Base-by-base conservation (phyloP, 768 basidiomycete genomes). In the Auriscalpium orientale region DNA sequence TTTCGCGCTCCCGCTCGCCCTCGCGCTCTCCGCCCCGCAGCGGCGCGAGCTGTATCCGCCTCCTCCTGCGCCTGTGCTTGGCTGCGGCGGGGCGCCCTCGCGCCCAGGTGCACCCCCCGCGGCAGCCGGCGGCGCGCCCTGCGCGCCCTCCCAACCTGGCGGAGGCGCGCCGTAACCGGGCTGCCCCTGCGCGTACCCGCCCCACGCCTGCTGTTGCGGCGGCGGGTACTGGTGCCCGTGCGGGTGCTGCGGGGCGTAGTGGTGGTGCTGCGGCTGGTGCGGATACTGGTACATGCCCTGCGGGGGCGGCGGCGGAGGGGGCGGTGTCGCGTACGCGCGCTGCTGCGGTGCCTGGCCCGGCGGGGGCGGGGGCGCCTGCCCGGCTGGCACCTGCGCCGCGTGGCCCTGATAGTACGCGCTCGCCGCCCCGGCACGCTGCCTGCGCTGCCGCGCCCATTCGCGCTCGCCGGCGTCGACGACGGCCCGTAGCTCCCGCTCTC, bases 391-490 rank as follows among this genome's bases (percentile, higher is more conserved):
- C 2, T 51, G 12, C 44, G 48, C 48, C 16, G 57, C 16, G 37
- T 58, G 51, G n/a, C 37, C 50, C 21, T 55, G 54, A 46, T 61
- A 61, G 49, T 61, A 61, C 28, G 56, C n/a, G 18, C 16, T 56
- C 2, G 60, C 53, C 2, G 60, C 55, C 58, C 55, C 1, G 33
- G n/a, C 12, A 20, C 51, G 8, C 46, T 38, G 28, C 40, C 49
- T 12, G 54, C 35, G 38, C 60, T 61, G 4, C 57, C 1, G 35
- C 58, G 60, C 22, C 54, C 60, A 4, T 38, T 45, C 4, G 60
- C 51, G 33, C 44, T 54, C 4, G 56, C 13, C 9, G 53, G 48
- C 22, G 57, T 34, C 1, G 56, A 48, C 7, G 22, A 56, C 0
- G 56, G 58, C 10, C 51, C 28, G 36, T 57, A 54, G 49, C 28